Percentiles rank a stretch among this genome's conserved stretches.
Evolutionary conservation across 495 filamentous ascomycete species (phyloP).

Genomic region (Neurospora pannonica): DNA sequence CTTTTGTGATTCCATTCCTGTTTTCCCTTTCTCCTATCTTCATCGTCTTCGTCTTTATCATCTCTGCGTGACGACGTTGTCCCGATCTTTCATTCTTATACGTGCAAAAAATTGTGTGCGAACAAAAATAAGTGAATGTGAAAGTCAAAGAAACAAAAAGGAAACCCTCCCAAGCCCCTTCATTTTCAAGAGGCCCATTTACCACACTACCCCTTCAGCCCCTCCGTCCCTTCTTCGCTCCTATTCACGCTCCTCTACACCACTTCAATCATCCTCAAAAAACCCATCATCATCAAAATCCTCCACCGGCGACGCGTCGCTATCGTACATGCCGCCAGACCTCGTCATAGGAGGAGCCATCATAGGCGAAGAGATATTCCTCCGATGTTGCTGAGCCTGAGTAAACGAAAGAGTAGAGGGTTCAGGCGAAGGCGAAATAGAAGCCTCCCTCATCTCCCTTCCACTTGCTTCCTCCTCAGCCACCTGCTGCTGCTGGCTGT

Average conservation of each 20-base stretch:
- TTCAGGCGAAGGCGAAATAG: neutral
- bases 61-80: neutral
- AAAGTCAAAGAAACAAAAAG: neutral
- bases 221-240: neutral
- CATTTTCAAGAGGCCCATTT: neutral
- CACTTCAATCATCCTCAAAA: slow-evolving; percentile 40
- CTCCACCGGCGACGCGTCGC: slow-evolving; percentile 49
- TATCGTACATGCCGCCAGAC: slow-evolving; percentile 53
- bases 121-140: neutral
- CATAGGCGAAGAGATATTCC: neutral
- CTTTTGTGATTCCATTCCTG: neutral
- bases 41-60: neutral
- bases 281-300: slow-evolving; percentile 48
- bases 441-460: slow-evolving; percentile 3
- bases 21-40: neutral
- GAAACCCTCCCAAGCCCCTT: neutral
- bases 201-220: neutral
- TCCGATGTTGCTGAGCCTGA: neutral
- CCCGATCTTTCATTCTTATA: neutral
- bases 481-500: neutral
- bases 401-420: slow-evolving; percentile 1
- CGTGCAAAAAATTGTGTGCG: neutral
- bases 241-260: neutral
- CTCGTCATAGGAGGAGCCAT: slow-evolving; percentile 63
- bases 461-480: slow-evolving; percentile 24